Evolutionary conservation across 139 green algal genomes (phyloP), one percentile per base, ranked within the genome.

Genomic region (Chlamydomonas sp.): DNA sequence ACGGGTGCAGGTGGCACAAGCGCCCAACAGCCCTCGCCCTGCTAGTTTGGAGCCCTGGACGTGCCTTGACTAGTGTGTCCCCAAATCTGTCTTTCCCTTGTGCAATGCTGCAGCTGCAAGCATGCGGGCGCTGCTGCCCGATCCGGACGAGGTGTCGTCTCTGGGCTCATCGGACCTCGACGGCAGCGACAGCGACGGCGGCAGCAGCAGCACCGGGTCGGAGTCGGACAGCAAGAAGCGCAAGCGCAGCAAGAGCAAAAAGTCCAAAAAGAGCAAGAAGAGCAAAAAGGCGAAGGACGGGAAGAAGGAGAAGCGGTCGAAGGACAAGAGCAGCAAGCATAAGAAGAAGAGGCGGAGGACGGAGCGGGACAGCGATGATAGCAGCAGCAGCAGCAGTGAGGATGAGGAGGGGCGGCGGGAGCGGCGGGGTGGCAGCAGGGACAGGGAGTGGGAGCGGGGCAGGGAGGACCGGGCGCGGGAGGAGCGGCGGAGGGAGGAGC

Each of bases 241-340:
- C 77, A 89, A 87, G n/a, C 85, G 82, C 49, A 87, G 63, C 14
- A 89, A 90, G 63, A 81, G 80, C 16, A 61, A 59, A 66, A 87
- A 89, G 69, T 73, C 81, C 20, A 83, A 88, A 63, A 89, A 90
- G 78, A 76, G 77, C 15, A 84, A 81, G 62, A 85, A 84, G n/a
- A 78, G 77, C 68, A 88, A 88, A 60, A 88, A 89, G 69, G 58
- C 88, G 84, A 86, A 89, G 81, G 81, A 80, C 68, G 81, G 91
- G 61, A 90, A 90, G 16, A 76, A 92, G 79, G 89, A 91, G 57
- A 90, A 93, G 81, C 69, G 83, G 62, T 72, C 73, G 66, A 5
- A 3, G 8, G 20, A 18, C 8, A 62, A 78, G 16, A 57, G 58
- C 7, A 85, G 79, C 69, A 86, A 72, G 69, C 69, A 79, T 15